phyloP scores from a whole-genome alignment of 2,329 filamentous ascomycete species.

The Blumeriella jaapii region DNA sequence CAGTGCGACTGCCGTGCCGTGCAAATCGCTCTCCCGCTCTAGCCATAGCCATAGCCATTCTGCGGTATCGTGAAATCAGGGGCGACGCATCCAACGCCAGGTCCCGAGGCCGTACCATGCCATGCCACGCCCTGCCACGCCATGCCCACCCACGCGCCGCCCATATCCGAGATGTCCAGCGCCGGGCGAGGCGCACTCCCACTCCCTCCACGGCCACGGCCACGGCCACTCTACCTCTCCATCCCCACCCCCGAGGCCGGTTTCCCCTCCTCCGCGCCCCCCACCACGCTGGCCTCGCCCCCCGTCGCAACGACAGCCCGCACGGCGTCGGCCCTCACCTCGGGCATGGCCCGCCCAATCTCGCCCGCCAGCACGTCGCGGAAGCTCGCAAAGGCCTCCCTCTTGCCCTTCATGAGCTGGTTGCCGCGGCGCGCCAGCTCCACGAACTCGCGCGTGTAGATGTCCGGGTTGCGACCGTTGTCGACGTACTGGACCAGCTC shows the following conservation, averaged over 20 bases:
- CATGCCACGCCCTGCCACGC: too few relatives aligned
- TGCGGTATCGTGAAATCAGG: too few relatives aligned
- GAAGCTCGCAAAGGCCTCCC: conserved; percentile 47
- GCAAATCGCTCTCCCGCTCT: too few relatives aligned
- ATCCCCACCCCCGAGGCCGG: too few relatives aligned
- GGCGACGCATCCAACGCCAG: too few relatives aligned
- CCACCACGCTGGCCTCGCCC: conserved; percentile 10
- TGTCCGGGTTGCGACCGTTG: conserved; percentile 60
- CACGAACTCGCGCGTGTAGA: conserved; percentile 64
- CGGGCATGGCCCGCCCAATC: conserved; percentile 24
- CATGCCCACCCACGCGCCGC: too few relatives aligned
- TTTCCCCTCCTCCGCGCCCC: conserved; percentile 2
- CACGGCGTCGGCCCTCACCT: conserved; percentile 24
- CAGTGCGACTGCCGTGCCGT: too few relatives aligned
- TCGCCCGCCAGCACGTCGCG: conserved; percentile 45
- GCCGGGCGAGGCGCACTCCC: too few relatives aligned
- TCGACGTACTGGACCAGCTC: conserved; percentile 60
- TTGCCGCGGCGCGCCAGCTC: conserved; percentile 55
- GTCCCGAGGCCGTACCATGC: too few relatives aligned
- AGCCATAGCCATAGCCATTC: too few relatives aligned
- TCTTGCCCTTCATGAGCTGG: conserved; percentile 56
- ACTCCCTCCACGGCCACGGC: too few relatives aligned
- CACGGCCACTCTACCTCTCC: neutral
- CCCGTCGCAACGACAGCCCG: conserved; percentile 21
- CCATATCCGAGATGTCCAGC: too few relatives aligned